Percentiles rank a stretch among this genome's conserved stretches.
These are phyloP conservation scores for Pythium apleroticum DNA, from an alignment of 352 stramenopile genomes.

Conservation along the genomic window DNA sequence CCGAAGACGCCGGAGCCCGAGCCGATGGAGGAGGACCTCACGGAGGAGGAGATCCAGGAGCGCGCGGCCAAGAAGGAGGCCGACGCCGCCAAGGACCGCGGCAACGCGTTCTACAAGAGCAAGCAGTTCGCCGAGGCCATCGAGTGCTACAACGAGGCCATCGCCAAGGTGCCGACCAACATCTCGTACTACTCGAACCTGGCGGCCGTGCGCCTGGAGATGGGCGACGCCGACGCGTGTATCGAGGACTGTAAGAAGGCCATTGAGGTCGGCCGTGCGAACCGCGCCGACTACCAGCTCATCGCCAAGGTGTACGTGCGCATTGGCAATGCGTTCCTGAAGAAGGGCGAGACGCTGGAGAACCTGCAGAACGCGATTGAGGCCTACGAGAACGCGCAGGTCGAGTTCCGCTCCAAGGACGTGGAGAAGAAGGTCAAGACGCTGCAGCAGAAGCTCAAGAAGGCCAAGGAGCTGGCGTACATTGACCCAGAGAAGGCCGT, in stretches of 20 bases:
- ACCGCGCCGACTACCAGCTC: slow-evolving; percentile 95
- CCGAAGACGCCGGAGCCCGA: slow-evolving; percentile 44
- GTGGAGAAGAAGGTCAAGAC: slow-evolving; percentile 96
- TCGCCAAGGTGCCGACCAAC: slow-evolving; percentile 94
- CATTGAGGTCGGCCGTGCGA: slow-evolving; percentile 94
- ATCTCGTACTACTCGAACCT: slow-evolving; percentile 98
- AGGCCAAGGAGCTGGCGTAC: slow-evolving; percentile 93
- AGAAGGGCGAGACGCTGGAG: slow-evolving; percentile 91
- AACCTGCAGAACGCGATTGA: slow-evolving; percentile 84
- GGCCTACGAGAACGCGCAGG: slow-evolving; percentile 83
- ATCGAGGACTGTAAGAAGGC: slow-evolving; percentile 95
- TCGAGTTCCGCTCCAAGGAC: slow-evolving; percentile 89
- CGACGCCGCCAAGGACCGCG: slow-evolving; percentile 92
- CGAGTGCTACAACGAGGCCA: slow-evolving; percentile 95
- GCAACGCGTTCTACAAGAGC: slow-evolving; percentile 97
- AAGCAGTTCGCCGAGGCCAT: slow-evolving; percentile 96
- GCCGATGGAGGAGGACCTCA: slow-evolving; percentile 85
- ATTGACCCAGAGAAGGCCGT: slow-evolving; percentile 97
- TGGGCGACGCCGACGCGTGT: slow-evolving; percentile 94
- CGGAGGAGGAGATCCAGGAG: slow-evolving; percentile 79
- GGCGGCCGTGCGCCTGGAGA: slow-evolving; percentile 96
- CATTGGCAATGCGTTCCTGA: slow-evolving; percentile 96
- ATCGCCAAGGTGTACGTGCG: slow-evolving; percentile 95
- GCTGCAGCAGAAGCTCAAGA: slow-evolving; percentile 95
- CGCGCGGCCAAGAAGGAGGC: slow-evolving; percentile 69